These are phyloP conservation scores for Aspergillus glaucus DNA, from an alignment of 2,329 filamentous ascomycete genomes.

Conservation along the genomic window DNA sequence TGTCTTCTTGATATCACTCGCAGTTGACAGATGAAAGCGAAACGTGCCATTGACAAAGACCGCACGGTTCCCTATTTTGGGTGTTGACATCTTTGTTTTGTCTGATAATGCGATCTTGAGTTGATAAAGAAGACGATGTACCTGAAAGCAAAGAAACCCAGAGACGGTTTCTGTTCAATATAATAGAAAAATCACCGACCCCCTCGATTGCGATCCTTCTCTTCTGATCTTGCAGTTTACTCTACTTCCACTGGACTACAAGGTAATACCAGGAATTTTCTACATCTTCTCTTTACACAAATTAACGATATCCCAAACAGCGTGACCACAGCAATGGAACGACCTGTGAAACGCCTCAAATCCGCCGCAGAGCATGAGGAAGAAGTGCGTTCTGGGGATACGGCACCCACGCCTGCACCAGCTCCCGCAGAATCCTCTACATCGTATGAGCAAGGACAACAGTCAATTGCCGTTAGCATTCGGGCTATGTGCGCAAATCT, in stretches of 20 bases:
- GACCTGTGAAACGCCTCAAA: neutral
- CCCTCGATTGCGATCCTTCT: no score
- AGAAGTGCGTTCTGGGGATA: neutral
- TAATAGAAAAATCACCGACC: no score
- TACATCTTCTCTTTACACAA: neutral
- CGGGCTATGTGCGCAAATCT: no score
- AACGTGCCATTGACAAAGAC: neutral
- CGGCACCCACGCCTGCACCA: neutral
- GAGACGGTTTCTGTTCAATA: no score
- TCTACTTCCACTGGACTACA: neutral
- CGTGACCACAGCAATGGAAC: neutral
- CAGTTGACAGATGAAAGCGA: neutral
- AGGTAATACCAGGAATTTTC: neutral
- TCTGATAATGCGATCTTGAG: no score
- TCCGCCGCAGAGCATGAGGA: conserved; percentile 4
- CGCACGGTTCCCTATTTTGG: neutral
- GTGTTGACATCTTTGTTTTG: neutral
- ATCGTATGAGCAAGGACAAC: no score
- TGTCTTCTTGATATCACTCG: neutral
- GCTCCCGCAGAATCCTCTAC: neutral
- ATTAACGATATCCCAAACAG: neutral
- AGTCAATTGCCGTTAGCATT: no score
- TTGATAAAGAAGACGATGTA: no score
- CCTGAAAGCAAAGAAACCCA: no score
- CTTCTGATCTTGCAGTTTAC: no score